These are phyloP conservation scores for Tillandsia fasciculata DNA, from an alignment of 176 grass and related monocot genomes.

Conservation along the genomic window DNA sequence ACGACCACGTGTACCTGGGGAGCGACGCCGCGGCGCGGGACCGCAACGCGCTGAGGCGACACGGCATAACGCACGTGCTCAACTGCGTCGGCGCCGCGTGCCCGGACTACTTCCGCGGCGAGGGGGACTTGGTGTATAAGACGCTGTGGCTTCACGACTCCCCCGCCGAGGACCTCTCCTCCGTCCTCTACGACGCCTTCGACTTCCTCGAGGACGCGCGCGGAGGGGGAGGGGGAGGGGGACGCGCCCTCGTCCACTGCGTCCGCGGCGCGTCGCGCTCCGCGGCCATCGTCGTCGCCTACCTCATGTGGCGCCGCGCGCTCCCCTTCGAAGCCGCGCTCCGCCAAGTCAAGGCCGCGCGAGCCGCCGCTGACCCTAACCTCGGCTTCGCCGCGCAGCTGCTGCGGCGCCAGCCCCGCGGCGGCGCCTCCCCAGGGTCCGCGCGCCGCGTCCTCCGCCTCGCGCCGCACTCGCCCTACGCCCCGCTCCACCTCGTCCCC, in stretches of 20 bases:
- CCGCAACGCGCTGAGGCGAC: conserved; percentile 30
- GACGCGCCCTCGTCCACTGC: conserved; percentile 43
- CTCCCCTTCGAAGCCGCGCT: conserved; percentile 35
- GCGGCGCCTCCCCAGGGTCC: conserved; percentile 22
- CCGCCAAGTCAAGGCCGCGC: conserved; percentile 23
- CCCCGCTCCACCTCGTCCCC: conserved; percentile 36
- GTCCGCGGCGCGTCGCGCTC: conserved; percentile 36
- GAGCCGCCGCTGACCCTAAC: conserved; percentile 35
- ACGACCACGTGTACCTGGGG: conserved; percentile 39
- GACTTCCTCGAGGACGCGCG: conserved; percentile 35
- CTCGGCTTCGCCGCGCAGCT: conserved; percentile 49
- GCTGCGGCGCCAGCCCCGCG: conserved; percentile 29
- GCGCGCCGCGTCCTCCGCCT: conserved; percentile 26
- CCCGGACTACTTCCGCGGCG: conserved; percentile 35
- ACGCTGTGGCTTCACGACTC: conserved; percentile 50
- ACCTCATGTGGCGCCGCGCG: conserved; percentile 47
- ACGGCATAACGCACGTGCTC: conserved; percentile 43
- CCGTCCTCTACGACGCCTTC: conserved; percentile 43
- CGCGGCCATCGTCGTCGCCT: conserved; percentile 34
- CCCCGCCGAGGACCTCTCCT: conserved; percentile 38
- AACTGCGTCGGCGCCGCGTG: conserved; percentile 42
- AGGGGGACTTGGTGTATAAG: conserved; percentile 25
- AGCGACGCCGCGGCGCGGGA: conserved; percentile 38
- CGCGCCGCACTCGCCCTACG: conserved; percentile 40
- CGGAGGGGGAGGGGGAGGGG: conserved; percentile 19